A percentile compares a stretch with the other conserved stretches of the same genome.
Conservation (phyloP, 345 rosid species). For the Salix koriyanagi region DNA sequence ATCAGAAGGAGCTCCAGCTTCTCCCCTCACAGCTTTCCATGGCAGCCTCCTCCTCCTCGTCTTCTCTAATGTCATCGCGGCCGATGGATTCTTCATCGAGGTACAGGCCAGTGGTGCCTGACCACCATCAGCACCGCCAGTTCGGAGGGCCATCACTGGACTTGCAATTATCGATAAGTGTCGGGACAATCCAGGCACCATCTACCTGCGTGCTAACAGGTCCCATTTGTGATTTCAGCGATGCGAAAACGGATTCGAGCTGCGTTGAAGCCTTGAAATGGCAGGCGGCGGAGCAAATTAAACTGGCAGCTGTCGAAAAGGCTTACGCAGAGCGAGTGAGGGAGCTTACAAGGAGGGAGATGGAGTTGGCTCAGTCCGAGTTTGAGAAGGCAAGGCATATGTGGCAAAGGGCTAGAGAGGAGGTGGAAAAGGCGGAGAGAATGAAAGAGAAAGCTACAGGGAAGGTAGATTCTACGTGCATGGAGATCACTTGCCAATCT, state of each 20-base stretch:
- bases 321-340: conserved; percentile 92
- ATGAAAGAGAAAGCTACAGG: conserved; percentile 69
- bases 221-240: conserved; percentile 24
- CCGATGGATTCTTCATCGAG: conserved; percentile 23
- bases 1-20: conserved; percentile 72
- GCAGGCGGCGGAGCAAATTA: conserved; percentile 92
- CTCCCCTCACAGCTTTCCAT: conserved; percentile 57
- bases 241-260: conserved; percentile 21
- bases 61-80: conserved; percentile 1
- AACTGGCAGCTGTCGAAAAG: conserved; percentile 74
- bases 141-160: conserved; percentile 59
- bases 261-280: conserved; percentile 69
- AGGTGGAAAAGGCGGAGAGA: conserved; percentile 74
- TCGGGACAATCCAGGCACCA: conserved; percentile 45
- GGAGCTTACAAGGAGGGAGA: conserved; percentile 85
- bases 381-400: conserved; percentile 71
- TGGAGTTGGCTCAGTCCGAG: conserved; percentile 92
- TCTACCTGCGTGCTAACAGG: conserved; percentile 23
- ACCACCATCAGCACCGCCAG: conserved; percentile 6
- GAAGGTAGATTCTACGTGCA: conserved; percentile 65
- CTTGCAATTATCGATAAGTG: conserved; percentile 81
- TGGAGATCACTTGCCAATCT: conserved; percentile 96
- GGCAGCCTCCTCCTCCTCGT: conserved; percentile 32
- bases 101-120: conserved; percentile 21
- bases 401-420: conserved; percentile 91